Evolutionary conservation across 108 stramenopile species (phyloP), one percentile per base, ranked within the genome.

Genomic region (Skeletonema grethae): DNA sequence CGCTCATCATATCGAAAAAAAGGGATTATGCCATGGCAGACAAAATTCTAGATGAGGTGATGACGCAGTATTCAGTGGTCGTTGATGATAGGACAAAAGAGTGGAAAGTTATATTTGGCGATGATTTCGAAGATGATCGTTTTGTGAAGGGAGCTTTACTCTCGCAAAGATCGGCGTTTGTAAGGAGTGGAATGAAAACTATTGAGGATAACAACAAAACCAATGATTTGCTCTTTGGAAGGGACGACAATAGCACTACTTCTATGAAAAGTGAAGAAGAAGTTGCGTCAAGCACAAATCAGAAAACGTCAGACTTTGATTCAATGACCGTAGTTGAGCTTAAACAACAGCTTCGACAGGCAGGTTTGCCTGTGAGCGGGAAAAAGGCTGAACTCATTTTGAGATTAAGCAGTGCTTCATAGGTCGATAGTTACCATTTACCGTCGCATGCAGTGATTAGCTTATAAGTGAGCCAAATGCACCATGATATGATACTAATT

Each of bases 81-180:
- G 57, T 75, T n/a, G 74, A 75, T 69, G 74, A 75, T 58, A 43
- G 57, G 48, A 53, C 48, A 50, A 61, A 53, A 61, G 61, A 61
- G 48, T 61, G 61, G 61, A 50, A 43, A 18, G 61, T 61, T 20
- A 7, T 61, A 43, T 7, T 53, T 43, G 61, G 48, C 22, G 50
- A 53, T 53, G 50, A 53, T 53, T 53, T 53, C 22, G 50, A 53
- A 53, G 50, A 53, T 53, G 50, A 53, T 24, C 7, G 8, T 18
- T 53, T 53, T 53, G 50, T 53, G 50, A 53, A 53, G 18, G 50
- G 50, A 7, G 50, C 50, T 9, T 7, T 20, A 7, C 20, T 22
- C 6, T 53, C 50, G 22, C 50, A 53, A 22, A 20, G 50, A 53
- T 53, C 50, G 3, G 50, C 50, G 24, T 53, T 8, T 7, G 50